Evolutionary conservation across 23 red algal genomes (phyloP), one percentile per base, ranked within the genome.

Genomic region (Gracilaria caudata): DNA sequence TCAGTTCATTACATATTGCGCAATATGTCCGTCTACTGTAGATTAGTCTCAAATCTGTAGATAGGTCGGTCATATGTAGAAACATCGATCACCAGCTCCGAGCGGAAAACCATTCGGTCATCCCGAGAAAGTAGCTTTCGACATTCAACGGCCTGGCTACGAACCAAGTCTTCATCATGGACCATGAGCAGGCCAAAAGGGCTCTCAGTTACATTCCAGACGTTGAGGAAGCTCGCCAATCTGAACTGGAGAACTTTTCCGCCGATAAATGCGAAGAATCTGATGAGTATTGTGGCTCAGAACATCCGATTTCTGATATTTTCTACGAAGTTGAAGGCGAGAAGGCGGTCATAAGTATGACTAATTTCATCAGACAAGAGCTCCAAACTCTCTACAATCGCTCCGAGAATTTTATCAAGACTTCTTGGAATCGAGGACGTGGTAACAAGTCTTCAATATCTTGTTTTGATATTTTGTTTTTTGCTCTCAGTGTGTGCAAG

Each of bases 401-500:
- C 14, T 71, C 33, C 19, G 65, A 38, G 8, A 39, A 21, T 40
- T 28, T 28, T n/a, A 23, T 36, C 1, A 4, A 6, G 12, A 7
- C 2, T 7, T 4, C 10, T 21, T 64, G 33, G 34, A 83, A 68
- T 5, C 1, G 11, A 17, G 60, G 55, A 3, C 53, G 79, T 20
- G 60, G 34, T 39, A 61, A 35, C 17, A 83, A 39, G 20, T 64
- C n/a, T 34, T 20, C 34, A 3, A 24, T 34, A 5, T 32, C 30
- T 13, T 16, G 20, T 5, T 5, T 39, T 43, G 79, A 83, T 43
- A 29, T 64, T 13, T 46, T 64, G 4, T 83, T 83, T 38, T 66
- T 83, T 21, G 39, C 56, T 2, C 35, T 83, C 3, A 17, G 56
- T 0, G 79, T 83, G 1, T 65, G 64, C 21, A 83, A 83, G 37